Evolutionary conservation across 2,329 filamentous ascomycete species (phyloP), one percentile per base, ranked within the genome.

Genomic region (Boeremia lycopersici): DNA sequence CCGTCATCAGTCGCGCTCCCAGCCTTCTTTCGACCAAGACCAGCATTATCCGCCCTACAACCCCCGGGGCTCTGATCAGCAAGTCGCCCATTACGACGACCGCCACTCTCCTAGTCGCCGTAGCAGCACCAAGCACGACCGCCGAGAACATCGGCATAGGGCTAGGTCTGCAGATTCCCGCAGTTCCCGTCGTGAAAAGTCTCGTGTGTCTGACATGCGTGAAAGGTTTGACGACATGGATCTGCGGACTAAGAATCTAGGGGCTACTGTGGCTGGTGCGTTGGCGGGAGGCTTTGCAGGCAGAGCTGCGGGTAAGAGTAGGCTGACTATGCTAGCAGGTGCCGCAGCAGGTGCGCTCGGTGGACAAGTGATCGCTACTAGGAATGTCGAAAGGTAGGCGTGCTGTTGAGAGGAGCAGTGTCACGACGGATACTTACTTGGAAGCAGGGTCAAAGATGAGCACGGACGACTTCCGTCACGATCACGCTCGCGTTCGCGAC

Each of bases 191-290:
- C 66, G 68, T 56, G 65, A 67, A 39, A 56, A 49, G 59, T 67
- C 65, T 38, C 65, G 65, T 59, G 64, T 68, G 65, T 47, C 63
- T 64, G 65, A 65, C 63, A 54, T 74, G 56, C 70, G 71, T 59
- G 70, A 64, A 57, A 74, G 70, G 59, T 72, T 74, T 56, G 72
- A 73, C 40, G 60, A 61, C 43, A 65, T 74, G 57, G 69, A 72
- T 53, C 36, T 67, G 57, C 65, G 67, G 31, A 71, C 73, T 28
- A 68, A 64, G 55, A 64, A 64, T 53, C 56, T 74, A 59, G 69
- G 69, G 41, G 72, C 73, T 60, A 68, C 69, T 50, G 63, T 72
- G 63, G 71, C 65, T 67, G 73, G 73, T 72, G 73, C 72, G 68
- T 72, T 75, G 62, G 73, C 68, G 38, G 73, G 73, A 53, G 73